phyloP scores from a whole-genome alignment of 306 rosid genomes.

The Comarum palustre region DNA sequence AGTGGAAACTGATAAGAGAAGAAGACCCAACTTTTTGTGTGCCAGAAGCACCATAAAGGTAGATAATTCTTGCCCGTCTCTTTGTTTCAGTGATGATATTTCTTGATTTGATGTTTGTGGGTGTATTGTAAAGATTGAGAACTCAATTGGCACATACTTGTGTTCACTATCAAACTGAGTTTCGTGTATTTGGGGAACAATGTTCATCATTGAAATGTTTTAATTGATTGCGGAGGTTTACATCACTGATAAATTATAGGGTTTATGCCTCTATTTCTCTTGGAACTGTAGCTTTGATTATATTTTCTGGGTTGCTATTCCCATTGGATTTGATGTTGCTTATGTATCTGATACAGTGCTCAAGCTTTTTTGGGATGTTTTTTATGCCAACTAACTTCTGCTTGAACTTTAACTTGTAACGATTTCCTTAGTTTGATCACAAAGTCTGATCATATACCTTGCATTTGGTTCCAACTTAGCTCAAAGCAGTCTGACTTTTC shows the following conservation, averaged over 20 bases:
- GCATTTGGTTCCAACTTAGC: neutral
- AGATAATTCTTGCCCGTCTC: neutral
- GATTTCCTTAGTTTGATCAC: neutral
- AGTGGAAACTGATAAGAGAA: neutral
- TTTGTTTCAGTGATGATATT: neutral
- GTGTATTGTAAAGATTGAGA: neutral
- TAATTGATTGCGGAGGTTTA: neutral
- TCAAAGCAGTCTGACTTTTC: neutral
- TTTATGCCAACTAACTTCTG: neutral
- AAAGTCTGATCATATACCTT: neutral
- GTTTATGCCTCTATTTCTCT: neutral
- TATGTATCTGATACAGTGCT: neutral
- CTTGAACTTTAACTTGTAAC: neutral
- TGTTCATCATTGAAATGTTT: neutral
- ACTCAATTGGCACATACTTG: neutral
- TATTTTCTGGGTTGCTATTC: neutral
- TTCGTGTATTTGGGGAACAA: neutral
- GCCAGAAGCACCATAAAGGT: neutral
- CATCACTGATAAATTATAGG: neutral
- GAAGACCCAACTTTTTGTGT: neutral
- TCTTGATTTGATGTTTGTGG: neutral
- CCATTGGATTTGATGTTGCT: neutral
- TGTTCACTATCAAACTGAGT: neutral
- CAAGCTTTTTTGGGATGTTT: neutral
- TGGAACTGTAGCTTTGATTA: neutral